A percentile compares a stretch with the other conserved stretches of the same genome.
Evolutionary conservation across 2,329 filamentous ascomycete species (phyloP).

Genomic region (Fusarium austroafricanum): DNA sequence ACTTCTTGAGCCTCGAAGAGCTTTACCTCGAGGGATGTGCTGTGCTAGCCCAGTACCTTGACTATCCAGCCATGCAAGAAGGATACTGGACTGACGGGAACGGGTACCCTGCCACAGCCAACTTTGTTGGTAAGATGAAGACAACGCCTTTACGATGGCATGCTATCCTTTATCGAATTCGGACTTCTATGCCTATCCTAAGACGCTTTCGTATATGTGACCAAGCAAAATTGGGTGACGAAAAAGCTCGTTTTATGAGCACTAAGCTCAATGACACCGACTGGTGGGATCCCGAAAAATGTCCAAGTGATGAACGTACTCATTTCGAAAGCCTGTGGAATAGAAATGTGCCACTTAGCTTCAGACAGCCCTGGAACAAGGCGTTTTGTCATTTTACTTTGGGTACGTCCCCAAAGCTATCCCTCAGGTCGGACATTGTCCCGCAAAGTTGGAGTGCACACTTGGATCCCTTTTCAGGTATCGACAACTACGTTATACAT

Average conservation of each 20-base stretch:
- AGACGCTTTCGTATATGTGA: background rate
- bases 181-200: background rate
- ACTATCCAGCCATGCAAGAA: background rate
- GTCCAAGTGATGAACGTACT: too few species aligned
- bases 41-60: fast-evolving
- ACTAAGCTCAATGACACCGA: too few species aligned
- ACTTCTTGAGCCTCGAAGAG: background rate
- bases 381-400: background rate
- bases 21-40: background rate
- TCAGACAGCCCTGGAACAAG: fast-evolving
- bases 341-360: fast-evolving
- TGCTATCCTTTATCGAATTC: background rate
- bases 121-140: fast-evolving
- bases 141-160: background rate
- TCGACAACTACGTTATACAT: background rate
- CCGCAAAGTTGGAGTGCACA: too few species aligned
- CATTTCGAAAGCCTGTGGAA: too few species aligned
- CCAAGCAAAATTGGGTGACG: background rate
- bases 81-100: background rate
- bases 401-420: background rate
- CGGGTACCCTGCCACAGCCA: fast-evolving
- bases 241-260: too few species aligned
- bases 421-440: background rate
- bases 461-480: too few species aligned
- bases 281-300: too few species aligned